These are phyloP conservation scores for Rhodofomes roseus DNA, from an alignment of 1,284 basidiomycete species.

Conservation along the genomic window DNA sequence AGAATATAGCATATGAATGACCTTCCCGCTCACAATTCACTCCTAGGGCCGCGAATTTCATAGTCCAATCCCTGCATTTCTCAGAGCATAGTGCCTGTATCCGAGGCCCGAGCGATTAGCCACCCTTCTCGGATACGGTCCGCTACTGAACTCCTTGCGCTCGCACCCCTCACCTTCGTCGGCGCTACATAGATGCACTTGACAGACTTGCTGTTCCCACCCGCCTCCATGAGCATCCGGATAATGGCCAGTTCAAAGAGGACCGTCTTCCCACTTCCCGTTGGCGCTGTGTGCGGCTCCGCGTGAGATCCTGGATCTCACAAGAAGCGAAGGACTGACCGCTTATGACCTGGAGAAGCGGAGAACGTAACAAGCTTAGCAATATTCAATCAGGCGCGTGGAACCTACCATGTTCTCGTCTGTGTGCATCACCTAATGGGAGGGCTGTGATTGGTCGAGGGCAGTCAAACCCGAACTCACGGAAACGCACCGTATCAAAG, in stretches of 20 bases:
- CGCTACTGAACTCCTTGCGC: neutral
- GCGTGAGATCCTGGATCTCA: conserved; percentile 3
- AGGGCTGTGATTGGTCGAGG: conserved; percentile 1
- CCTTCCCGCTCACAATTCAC: conserved; percentile 55
- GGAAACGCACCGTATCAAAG: conserved; percentile 61
- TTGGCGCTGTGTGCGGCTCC: conserved; percentile 59
- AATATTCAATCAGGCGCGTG: neutral
- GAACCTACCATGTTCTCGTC: conserved; percentile 70
- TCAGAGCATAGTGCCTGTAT: conserved; percentile 84
- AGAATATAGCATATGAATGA: neutral
- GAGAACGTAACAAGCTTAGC: conserved; percentile 4
- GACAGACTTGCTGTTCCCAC: conserved; percentile 31
- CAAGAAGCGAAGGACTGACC: conserved; percentile 41
- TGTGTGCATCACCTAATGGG: conserved; percentile 55
- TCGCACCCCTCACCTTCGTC: conserved; percentile 64
- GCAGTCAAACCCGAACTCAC: neutral
- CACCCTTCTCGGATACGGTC: neutral
- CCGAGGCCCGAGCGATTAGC: neutral
- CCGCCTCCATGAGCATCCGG: conserved; percentile 57
- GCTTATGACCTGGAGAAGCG: conserved; percentile 60
- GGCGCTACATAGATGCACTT: conserved; percentile 94
- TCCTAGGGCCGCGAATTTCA: conserved; percentile 73
- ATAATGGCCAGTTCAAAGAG: conserved; percentile 92
- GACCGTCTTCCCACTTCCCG: conserved; percentile 91
- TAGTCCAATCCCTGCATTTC: conserved; percentile 79